These are phyloP conservation scores for Gynochthodes officinalis DNA, from an alignment of 257 asterid species.

Conservation along the genomic window DNA sequence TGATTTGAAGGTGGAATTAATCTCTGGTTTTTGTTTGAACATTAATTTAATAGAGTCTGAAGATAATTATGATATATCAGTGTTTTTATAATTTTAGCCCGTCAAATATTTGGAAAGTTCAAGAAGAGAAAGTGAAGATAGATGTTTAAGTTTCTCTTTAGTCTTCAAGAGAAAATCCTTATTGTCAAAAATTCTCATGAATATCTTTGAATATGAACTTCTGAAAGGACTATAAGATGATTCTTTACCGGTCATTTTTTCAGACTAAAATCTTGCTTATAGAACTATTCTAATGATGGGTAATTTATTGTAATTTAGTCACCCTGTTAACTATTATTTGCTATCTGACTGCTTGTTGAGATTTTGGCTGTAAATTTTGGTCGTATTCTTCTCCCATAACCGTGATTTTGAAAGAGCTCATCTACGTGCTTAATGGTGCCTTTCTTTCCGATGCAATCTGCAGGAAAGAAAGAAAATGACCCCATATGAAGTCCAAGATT, in stretches of 20 bases:
- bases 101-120: neutral
- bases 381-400: neutral
- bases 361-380: neutral
- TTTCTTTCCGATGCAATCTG: conserved; percentile 16
- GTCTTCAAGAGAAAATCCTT: neutral
- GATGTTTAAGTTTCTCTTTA: neutral
- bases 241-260: neutral
- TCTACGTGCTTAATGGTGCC: conserved; percentile 9
- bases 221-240: neutral
- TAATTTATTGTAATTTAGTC: neutral
- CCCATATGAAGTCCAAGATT: conserved; percentile 57
- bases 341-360: neutral
- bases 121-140: neutral
- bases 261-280: neutral
- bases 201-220: neutral
- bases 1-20: conserved; percentile 71
- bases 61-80: neutral
- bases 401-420: neutral
- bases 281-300: neutral
- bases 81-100: neutral
- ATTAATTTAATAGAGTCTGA: no score
- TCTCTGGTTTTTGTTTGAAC: neutral
- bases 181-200: neutral
- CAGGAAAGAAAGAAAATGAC: conserved; percentile 85
- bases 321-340: neutral